These are phyloP conservation scores for Coemansia erecta DNA, from an alignment of 192 early-diverging fungal species.

Conservation along the genomic window DNA sequence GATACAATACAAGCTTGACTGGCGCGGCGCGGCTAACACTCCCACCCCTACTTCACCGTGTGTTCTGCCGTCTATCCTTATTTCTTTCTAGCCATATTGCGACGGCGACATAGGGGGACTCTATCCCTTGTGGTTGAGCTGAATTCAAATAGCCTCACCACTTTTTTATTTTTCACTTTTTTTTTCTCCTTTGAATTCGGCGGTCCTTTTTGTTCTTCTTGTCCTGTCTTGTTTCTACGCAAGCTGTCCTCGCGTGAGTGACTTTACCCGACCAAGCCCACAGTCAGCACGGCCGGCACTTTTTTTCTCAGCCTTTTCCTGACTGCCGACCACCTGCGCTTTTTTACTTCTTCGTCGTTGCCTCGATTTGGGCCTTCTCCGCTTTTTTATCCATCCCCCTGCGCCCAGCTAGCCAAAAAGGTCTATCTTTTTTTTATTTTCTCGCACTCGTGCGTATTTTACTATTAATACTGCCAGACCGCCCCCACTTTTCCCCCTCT, in stretches of 20 bases:
- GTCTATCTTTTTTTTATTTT: constrained; percentile 8
- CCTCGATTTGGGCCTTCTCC: constrained; percentile 6
- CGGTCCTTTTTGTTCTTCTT: not conserved
- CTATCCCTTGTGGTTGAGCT: too few relatives aligned
- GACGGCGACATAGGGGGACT: too few relatives aligned
- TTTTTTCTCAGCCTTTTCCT: not conserved
- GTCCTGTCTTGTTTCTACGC: not conserved
- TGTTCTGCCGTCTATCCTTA: not conserved
- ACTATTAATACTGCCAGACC: constrained; percentile 10
- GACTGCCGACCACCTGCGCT: not conserved
- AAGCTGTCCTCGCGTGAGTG: too few relatives aligned
- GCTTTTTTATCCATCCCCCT: not conserved
- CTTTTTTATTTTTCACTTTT: not conserved
- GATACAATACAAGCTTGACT: too few relatives aligned
- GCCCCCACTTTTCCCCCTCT: constrained; percentile 4
- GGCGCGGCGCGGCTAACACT: too few relatives aligned
- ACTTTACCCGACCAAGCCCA: too few relatives aligned
- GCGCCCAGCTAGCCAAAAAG: not conserved
- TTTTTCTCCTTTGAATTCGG: constrained; percentile 3
- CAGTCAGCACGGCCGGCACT: too few relatives aligned
- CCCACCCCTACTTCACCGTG: too few relatives aligned
- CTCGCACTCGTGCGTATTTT: constrained; percentile 3
- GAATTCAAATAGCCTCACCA: not conserved
- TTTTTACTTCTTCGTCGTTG: not conserved
- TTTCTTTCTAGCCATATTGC: not conserved